These are phyloP conservation scores for Sonneratia alba DNA, from an alignment of 345 rosid species.

Conservation along the genomic window DNA sequence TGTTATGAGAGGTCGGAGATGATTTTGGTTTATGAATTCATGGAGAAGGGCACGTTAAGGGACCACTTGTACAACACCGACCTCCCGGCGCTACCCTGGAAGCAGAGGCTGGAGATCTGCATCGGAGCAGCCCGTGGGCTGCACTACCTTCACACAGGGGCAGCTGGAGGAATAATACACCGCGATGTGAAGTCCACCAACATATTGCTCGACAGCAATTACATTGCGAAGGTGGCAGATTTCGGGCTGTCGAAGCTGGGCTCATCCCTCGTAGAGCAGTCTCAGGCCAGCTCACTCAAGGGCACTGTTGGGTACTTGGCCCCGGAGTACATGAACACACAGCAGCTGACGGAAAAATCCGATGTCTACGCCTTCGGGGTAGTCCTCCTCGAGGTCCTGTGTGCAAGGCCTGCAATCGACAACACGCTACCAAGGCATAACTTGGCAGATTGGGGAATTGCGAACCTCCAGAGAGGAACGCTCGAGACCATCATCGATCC, in stretches of 20 bases:
- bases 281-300: conserved; percentile 35
- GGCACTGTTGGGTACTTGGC: conserved; percentile 55
- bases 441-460: conserved; percentile 42
- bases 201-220: conserved; percentile 36
- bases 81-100: conserved; percentile 34
- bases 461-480: conserved; percentile 20
- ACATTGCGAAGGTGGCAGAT: conserved; percentile 47
- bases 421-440: conserved; percentile 29
- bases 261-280: conserved; percentile 14
- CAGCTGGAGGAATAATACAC: conserved; percentile 36
- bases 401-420: conserved; percentile 39
- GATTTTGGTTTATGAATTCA: conserved; percentile 52
- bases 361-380: conserved; percentile 56
- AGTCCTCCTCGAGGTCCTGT: conserved; percentile 43
- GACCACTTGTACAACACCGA: conserved; percentile 36
- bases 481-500: conserved; percentile 40
- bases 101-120: conserved; percentile 50
- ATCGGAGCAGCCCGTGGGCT: conserved; percentile 48
- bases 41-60: conserved; percentile 46
- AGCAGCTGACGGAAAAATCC: conserved; percentile 43
- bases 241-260: conserved; percentile 47
- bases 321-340: conserved; percentile 42
- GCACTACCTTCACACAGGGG: conserved; percentile 41
- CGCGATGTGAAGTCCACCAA: conserved; percentile 59
- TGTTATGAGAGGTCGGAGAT: conserved; percentile 48